These are phyloP conservation scores for Backusella liffmaniae DNA, from an alignment of 192 early-diverging fungal species.

Conservation along the genomic window DNA sequence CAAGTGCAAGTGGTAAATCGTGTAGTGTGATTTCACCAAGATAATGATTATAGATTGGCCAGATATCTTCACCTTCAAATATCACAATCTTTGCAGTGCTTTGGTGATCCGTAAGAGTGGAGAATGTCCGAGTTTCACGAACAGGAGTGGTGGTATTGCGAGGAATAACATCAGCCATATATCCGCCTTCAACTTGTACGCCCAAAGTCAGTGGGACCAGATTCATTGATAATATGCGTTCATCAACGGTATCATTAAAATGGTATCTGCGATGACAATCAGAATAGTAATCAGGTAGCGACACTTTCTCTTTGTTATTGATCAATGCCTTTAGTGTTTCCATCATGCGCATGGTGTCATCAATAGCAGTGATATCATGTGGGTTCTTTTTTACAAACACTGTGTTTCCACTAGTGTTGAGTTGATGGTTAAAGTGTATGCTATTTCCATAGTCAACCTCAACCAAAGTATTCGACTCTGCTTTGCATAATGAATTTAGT, in stretches of 20 bases:
- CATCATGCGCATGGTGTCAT: not conserved
- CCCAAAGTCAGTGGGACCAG: not conserved
- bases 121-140: not conserved
- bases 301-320: not conserved
- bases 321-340: not conserved
- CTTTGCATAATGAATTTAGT: no score
- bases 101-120: not conserved
- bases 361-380: not conserved
- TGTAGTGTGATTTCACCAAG: not conserved
- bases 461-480: no score
- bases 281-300: not conserved
- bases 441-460: not conserved
- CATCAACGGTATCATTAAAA: not conserved
- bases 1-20: not conserved
- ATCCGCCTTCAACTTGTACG: not conserved
- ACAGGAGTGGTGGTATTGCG: not conserved
- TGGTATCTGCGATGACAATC: not conserved
- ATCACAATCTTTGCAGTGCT: not conserved
- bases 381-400: not conserved
- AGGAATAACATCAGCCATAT: not conserved
- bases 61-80: not conserved
- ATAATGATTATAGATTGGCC: not conserved
- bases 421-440: not conserved
- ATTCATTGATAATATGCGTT: not conserved
- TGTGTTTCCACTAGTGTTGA: not conserved